phyloP scores from a whole-genome alignment of 257 asterid species.

The Solanum piurae region DNA sequence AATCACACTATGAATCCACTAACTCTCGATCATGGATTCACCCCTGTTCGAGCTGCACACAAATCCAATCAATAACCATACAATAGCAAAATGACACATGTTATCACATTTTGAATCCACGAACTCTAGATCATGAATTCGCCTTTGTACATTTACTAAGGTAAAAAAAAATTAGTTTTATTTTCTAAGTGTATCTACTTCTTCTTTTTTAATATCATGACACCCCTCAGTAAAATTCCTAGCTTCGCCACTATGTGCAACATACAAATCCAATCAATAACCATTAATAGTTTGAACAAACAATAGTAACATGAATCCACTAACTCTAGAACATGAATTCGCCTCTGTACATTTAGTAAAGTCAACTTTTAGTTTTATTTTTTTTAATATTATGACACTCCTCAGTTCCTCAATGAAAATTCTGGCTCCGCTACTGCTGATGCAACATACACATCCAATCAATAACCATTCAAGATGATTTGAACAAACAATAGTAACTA shows the following conservation, averaged over 20 bases:
- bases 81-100: not conserved
- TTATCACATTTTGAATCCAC: not conserved
- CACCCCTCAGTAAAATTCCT: not conserved
- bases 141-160: not conserved
- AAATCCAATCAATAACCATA: not conserved
- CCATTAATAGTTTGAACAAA: not conserved
- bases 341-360: not conserved
- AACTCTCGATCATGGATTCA: not conserved
- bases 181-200: not conserved
- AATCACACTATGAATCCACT: not conserved
- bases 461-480: not conserved
- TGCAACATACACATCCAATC: not conserved
- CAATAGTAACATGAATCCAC: not conserved
- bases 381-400: not conserved
- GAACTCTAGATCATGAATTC: not conserved
- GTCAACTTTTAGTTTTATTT: not conserved
- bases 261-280: not conserved
- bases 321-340: not conserved
- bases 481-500: not conserved
- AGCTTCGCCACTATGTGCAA: not conserved
- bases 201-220: not conserved
- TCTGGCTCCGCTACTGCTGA: rapidly evolving
- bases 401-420: not conserved
- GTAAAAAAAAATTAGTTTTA: too few relatives aligned
- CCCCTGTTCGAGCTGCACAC: too few relatives aligned